A percentile compares a stretch with the other conserved stretches of the same genome.
phyloP scores from a whole-genome alignment of 2,329 filamentous ascomycete genomes.

The Macroventuria anomochaeta region DNA sequence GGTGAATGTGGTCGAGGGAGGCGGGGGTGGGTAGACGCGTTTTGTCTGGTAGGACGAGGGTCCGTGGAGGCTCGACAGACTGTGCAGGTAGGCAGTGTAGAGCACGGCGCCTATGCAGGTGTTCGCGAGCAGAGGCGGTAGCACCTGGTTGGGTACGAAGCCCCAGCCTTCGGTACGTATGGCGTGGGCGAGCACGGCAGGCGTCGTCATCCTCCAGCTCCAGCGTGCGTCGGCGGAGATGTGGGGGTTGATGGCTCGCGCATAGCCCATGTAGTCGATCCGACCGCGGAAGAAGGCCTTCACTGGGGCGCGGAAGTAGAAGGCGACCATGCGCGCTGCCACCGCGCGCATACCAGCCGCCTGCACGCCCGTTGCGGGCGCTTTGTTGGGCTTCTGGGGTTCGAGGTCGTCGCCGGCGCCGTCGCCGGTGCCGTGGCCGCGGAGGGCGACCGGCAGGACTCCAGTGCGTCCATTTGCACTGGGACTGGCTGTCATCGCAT shows the following conservation, averaged over 20 bases:
- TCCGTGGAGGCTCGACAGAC: conserved; percentile 69
- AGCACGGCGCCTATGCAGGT: conserved; percentile 75
- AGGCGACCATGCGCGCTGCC: conserved; percentile 82
- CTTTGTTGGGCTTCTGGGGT: conserved; percentile 56
- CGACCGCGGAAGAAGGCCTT: conserved; percentile 92
- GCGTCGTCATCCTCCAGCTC: conserved; percentile 71
- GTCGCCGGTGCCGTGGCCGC: conserved; percentile 19
- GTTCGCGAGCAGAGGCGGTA: conserved; percentile 77
- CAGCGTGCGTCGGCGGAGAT: conserved; percentile 57
- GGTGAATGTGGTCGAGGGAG: conserved; percentile 67
- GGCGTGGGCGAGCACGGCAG: conserved; percentile 71
- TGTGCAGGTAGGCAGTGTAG: conserved; percentile 77
- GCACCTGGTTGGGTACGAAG: conserved; percentile 76
- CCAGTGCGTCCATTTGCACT: conserved; percentile 45
- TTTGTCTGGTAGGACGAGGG: conserved; percentile 67
- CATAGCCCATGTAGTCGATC: conserved; percentile 79
- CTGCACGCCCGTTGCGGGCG: conserved; percentile 74
- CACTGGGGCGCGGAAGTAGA: conserved; percentile 88
- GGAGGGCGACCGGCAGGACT: conserved; percentile 34
- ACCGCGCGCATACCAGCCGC: conserved; percentile 84
- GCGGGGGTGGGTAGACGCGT: conserved; percentile 73
- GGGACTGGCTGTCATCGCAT: conserved; percentile 49
- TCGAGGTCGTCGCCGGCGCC: conserved; percentile 23
- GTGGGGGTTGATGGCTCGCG: conserved; percentile 67
- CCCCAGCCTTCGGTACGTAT: conserved; percentile 74